Percentiles rank a stretch among this genome's conserved stretches.
phyloP scores from a whole-genome alignment of 2,329 filamentous ascomycete species.

The Talaromyces amestolkiae region DNA sequence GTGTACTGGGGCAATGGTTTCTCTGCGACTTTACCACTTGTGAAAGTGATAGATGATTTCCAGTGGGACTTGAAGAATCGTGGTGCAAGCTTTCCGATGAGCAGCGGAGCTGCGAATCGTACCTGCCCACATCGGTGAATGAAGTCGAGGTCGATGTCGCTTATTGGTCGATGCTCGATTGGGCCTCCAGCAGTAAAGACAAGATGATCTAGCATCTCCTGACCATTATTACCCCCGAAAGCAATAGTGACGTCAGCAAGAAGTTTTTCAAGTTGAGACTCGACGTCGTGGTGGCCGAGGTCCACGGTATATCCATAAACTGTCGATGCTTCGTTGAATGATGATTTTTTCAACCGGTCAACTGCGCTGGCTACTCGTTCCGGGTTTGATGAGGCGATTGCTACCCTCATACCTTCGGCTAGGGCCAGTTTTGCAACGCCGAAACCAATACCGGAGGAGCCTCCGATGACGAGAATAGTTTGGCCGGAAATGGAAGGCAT shows the following conservation, averaged over 20 bases:
- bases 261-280: slow-evolving; percentile 44
- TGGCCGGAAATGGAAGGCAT: slow-evolving; percentile 29
- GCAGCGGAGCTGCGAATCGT: slow-evolving; percentile 40
- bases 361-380: slow-evolving; percentile 51
- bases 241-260: slow-evolving; percentile 39
- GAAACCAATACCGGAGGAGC: slow-evolving; percentile 62
- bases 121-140: slow-evolving; percentile 30
- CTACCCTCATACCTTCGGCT: slow-evolving; percentile 56
- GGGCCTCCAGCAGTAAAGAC: slow-evolving; percentile 57
- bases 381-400: slow-evolving; percentile 59
- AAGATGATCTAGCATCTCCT: slow-evolving; percentile 51
- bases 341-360: slow-evolving; percentile 42
- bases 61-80: slow-evolving; percentile 44
- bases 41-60: slow-evolving; percentile 55
- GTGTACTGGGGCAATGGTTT: slow-evolving; percentile 38
- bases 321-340: slow-evolving; percentile 33
- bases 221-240: neutral
- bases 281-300: slow-evolving; percentile 48
- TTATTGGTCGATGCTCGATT: slow-evolving; percentile 34
- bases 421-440: slow-evolving; percentile 58
- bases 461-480: slow-evolving; percentile 59
- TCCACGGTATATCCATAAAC: slow-evolving; percentile 50
- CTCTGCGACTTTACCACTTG: slow-evolving; percentile 51
- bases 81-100: slow-evolving; percentile 53
- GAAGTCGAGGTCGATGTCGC: slow-evolving; percentile 23